phyloP scores from a whole-genome alignment of 768 basidiomycete genomes.

The Termitomyces sp. region DNA sequence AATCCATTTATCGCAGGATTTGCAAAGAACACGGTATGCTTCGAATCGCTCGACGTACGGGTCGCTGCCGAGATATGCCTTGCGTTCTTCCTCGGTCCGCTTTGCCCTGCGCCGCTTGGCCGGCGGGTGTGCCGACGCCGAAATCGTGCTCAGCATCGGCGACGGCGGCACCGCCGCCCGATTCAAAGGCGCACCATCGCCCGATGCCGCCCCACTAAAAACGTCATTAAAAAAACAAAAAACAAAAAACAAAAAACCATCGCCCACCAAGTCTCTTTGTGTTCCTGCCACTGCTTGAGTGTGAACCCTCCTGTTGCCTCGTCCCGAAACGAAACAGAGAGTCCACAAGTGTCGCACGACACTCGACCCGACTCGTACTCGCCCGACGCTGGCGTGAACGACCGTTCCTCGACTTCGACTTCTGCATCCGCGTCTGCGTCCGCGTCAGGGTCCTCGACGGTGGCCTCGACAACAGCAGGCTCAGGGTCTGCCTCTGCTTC shows the following conservation, averaged over 20 bases:
- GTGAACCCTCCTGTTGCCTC: constrained; percentile 59
- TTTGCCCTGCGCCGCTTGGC: constrained; percentile 68
- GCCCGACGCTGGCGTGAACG: constrained; percentile 14
- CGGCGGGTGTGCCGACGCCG: constrained; percentile 26
- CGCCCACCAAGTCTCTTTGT: constrained; percentile 52
- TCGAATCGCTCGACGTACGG: constrained; percentile 79
- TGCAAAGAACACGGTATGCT: constrained; percentile 74
- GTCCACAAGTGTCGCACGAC: constrained; percentile 58
- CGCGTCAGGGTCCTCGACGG: neutral
- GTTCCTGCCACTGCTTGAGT: constrained; percentile 64
- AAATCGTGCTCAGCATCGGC: constrained; percentile 2
- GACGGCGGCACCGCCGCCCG: neutral
- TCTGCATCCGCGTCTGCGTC: neutral
- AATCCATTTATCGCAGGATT: constrained; percentile 82
- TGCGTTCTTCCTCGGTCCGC: constrained; percentile 72
- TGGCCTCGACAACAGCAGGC: neutral
- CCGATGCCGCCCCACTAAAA: neutral
- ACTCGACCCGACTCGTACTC: constrained; percentile 67
- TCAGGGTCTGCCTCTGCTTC: neutral
- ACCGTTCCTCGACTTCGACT: constrained; percentile 9
- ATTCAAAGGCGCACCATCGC: neutral
- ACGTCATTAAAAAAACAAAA: too few species aligned
- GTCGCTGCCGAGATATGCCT: constrained; percentile 62
- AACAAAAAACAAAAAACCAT: too few species aligned
- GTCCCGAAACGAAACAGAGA: constrained; percentile 61